Conservation (phyloP, 2,329 filamentous ascomycete species). For the Fusarium goolgardi region DNA sequence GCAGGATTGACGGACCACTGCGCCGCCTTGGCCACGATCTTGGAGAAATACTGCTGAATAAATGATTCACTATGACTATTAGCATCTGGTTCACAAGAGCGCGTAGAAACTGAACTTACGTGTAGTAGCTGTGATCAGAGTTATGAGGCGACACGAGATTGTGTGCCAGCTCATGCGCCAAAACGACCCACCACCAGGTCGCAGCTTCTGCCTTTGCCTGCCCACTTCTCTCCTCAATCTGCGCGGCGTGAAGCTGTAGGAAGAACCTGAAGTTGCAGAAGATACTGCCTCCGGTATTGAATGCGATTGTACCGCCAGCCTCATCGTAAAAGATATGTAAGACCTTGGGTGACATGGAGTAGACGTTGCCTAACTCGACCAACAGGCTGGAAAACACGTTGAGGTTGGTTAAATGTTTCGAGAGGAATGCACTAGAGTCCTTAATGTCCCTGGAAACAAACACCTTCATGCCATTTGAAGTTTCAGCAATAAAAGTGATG, state of each 20-base stretch:
- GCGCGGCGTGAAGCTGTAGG: constrained; percentile 75
- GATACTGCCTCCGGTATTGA: constrained; percentile 86
- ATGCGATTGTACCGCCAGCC: constrained; percentile 84
- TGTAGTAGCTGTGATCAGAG: constrained; percentile 85
- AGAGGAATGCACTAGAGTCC: constrained; percentile 66
- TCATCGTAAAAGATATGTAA: constrained; percentile 92
- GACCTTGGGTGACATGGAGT: constrained; percentile 73
- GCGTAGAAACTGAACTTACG: constrained; percentile 57
- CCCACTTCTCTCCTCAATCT: constrained; percentile 53
- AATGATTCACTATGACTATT: constrained; percentile 72
- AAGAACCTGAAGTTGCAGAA: constrained; percentile 97
- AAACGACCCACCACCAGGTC: constrained; percentile 93
- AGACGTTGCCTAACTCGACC: constrained; percentile 76
- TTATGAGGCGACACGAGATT: constrained; percentile 86
- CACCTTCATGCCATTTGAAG: constrained; percentile 77
- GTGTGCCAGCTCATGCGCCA: constrained; percentile 95
- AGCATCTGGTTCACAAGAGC: background rate
- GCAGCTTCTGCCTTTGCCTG: constrained; percentile 74
- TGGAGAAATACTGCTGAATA: constrained; percentile 79
- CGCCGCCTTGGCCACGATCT: constrained; percentile 69
- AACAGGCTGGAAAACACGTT: constrained; percentile 77
- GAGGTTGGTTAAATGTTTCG: constrained; percentile 69
- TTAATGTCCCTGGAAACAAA: constrained; percentile 71
- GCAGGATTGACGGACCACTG: constrained; percentile 48
- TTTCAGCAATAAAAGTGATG: constrained; percentile 75